Conservation (phyloP, 2,329 filamentous ascomycete species). For the Colletotrichum tofieldiae region DNA sequence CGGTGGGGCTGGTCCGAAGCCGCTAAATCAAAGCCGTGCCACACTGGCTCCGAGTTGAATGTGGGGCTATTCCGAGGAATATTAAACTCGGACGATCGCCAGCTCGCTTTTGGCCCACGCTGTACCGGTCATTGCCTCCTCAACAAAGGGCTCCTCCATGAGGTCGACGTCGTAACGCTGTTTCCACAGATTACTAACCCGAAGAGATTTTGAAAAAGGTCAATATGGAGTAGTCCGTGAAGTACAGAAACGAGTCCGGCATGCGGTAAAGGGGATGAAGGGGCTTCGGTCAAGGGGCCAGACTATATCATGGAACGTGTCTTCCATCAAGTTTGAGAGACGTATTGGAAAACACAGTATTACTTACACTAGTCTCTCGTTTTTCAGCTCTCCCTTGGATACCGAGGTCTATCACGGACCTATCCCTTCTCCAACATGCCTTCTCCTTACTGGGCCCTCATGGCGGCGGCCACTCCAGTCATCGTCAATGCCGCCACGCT, state of each 20-base stretch:
- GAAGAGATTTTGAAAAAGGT: not conserved
- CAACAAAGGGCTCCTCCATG: not conserved
- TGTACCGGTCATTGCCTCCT: not conserved
- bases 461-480: constrained; percentile 15
- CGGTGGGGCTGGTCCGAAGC: constrained; percentile 21
- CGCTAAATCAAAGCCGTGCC: constrained; percentile 10
- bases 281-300: not conserved
- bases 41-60: not conserved
- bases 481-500: constrained; percentile 44
- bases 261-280: not conserved
- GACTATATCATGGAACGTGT: constrained; percentile 11
- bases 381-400: not conserved
- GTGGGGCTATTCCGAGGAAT: constrained; percentile 32
- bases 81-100: constrained; percentile 16
- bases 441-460: not conserved
- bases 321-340: not conserved
- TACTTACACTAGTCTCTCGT: not conserved
- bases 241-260: not conserved
- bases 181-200: not conserved
- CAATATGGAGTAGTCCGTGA: constrained; percentile 2
- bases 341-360: not conserved
- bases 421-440: constrained; percentile 9
- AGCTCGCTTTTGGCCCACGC: constrained; percentile 25
- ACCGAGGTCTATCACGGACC: not conserved
- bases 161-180: not conserved